These are phyloP conservation scores for Sextonia rubra DNA, from an alignment of 164 flowering plant genomes.

Conservation along the genomic window DNA sequence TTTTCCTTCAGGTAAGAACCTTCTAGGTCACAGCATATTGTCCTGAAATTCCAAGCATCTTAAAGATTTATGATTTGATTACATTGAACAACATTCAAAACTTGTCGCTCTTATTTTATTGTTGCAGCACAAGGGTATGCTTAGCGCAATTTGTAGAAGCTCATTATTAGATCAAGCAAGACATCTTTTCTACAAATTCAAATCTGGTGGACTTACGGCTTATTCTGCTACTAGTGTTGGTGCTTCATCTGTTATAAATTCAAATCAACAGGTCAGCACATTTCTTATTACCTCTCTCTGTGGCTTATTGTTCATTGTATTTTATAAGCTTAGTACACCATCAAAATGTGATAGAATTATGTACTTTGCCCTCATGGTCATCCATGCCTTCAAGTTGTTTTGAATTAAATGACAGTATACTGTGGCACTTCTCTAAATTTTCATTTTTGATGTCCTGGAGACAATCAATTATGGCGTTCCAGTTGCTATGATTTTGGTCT, in stretches of 20 bases:
- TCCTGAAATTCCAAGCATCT: neutral
- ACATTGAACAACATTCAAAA: neutral
- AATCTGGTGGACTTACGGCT: constrained; percentile 40
- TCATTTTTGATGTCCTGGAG: neutral
- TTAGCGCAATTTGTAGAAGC: constrained; percentile 35
- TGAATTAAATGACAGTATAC: neutral
- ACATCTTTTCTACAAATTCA: constrained; percentile 56
- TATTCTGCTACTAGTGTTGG: constrained; percentile 50
- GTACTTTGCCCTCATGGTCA: neutral
- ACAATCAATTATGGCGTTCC: too few relatives aligned
- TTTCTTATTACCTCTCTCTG: neutral
- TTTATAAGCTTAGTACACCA: neutral
- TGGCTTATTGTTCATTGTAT: neutral
- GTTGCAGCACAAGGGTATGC: constrained; percentile 43
- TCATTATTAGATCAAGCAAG: constrained; percentile 56
- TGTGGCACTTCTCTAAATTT: neutral
- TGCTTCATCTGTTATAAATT: constrained; percentile 38
- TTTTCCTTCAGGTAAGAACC: constrained; percentile 54
- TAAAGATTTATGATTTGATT: neutral
- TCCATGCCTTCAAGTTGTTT: neutral
- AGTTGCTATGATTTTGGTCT: too few relatives aligned
- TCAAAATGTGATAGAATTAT: neutral
- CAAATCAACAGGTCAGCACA: constrained; percentile 52
- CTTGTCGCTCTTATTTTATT: constrained; percentile 9
- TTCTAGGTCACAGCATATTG: neutral